Evolutionary conservation across 305 asterid species (phyloP), one percentile per base, ranked within the genome.

Genomic region (Solanum hybrid): DNA sequence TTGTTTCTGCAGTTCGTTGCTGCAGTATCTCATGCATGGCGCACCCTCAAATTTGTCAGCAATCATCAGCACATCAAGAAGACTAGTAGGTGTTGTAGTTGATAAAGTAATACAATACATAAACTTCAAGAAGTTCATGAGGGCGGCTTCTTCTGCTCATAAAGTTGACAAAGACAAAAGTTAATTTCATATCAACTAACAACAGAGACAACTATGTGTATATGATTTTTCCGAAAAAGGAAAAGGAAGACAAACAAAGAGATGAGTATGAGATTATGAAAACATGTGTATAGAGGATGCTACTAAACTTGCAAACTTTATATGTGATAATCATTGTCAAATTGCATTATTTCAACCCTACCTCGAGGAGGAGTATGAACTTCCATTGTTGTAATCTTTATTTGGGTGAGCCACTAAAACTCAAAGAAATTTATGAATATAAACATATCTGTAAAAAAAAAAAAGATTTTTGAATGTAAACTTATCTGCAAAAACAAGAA

Each of bases 51-150:
- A 5, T 46, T 46, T 46, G 8, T 46, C 8, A 46, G 61, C 99
- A 90, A 94, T 96, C 98, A 95, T 94, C 90, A 97, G 89, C 89
- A 96, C 96, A 90, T 97, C 98, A 90, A 97, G 91, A 82, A 97
- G 90, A 73, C 95, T 95, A 75, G 97, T 76, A 14, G 96, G 95
- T 42, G 93, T 91, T 28, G 6, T 4, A 42, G 61, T 42, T 42
- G 61, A 42, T 42, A 42, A 42, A 42, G 61, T 42, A 42, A 0
- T 42, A 42, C 61, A 42, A 42, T 42, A 13, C 61, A 42, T 42
- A 42, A 42, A 4, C 6, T 42, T 42, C 61, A 42, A 42, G 20
- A 42, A 2, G 61, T 42, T 5, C 20, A 42, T 13, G 20, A 42
- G 61, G 61, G 61, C 61, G 61, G 61, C 61, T 42, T 42, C 61